These are phyloP conservation scores for Spatholobus suberectus DNA, from an alignment of 306 rosid species.

Conservation along the genomic window DNA sequence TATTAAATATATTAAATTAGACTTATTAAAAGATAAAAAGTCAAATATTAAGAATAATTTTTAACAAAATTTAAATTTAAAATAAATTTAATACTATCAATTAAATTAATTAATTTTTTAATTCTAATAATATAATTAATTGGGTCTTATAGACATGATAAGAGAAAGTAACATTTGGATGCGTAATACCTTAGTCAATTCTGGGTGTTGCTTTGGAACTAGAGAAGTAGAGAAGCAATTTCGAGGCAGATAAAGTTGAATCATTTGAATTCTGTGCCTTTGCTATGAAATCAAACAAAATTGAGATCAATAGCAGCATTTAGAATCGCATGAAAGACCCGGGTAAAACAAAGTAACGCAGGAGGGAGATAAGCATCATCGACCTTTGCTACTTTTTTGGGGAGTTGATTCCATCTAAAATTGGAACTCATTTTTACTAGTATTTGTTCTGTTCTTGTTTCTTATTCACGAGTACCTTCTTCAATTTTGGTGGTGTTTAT, in stretches of 20 bases:
- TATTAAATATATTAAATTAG: too few relatives aligned
- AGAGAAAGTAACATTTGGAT: too few relatives aligned
- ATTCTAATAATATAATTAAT: too few relatives aligned
- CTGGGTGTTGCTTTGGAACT: neutral
- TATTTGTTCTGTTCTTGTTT: too few relatives aligned
- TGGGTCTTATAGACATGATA: too few relatives aligned
- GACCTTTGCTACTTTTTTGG: neutral
- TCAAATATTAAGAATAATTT: too few relatives aligned
- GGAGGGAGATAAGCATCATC: neutral
- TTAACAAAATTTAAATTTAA: too few relatives aligned
- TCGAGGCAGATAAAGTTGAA: neutral
- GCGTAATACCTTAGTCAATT: neutral
- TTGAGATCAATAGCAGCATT: neutral
- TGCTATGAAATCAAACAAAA: neutral
- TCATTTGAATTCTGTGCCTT: neutral
- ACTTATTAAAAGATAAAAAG: too few relatives aligned
- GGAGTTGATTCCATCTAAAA: neutral
- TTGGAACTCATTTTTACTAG: neutral
- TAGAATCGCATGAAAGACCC: neutral
- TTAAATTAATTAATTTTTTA: too few relatives aligned
- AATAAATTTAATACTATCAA: too few relatives aligned
- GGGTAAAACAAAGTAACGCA: neutral
- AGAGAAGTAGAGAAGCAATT: neutral
- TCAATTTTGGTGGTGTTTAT: neutral
- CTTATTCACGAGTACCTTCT: neutral